Evolutionary conservation across 352 stramenopile species (phyloP), one percentile per base, ranked within the genome.

Genomic region (Globisporangium viniferum): DNA sequence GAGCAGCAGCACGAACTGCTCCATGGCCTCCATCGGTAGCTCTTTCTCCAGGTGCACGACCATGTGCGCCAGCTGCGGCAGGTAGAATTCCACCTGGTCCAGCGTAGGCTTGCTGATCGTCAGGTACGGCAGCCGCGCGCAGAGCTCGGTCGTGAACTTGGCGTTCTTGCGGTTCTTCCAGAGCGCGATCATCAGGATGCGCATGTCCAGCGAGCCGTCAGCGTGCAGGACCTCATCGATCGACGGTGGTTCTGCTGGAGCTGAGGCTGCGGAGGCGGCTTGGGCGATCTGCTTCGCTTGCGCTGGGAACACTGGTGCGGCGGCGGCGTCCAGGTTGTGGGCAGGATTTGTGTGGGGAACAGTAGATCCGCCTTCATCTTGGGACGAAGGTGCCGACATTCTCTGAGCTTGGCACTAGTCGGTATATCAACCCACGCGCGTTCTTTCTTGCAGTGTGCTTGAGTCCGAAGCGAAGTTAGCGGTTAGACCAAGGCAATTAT

Each of bases 41-140:
- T 94, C 83, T n/a, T 78, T 78, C 44, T 94, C 87, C 5, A 94
- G 70, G 63, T 94, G 85, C 57, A 94, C 78, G 14, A 93, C 82
- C 84, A 94, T 93, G 74, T 94, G 87, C 9, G 84, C 82, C 33
- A 94, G 77, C 70, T 94, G 87, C 3, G 87, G 87, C 12, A 94
- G 67, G 59, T 88, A 93, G 68, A 94, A 91, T 60, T 94, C 87
- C 22, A 88, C 83, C 60, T 94, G 80, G 54, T 94, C 84, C 59
- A 94, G 67, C 59, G 80, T 87, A 29, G 77, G 57, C 31, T 75
- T 76, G 14, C 69, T 84, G 54, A 91, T 75, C 20, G 67, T 74
- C 62, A 91, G 71, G 8, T 76, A 76, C 33, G 76, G 74, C 35
- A 94, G 75, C 9, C 84, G 81, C 8, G 81, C 67, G 53, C 87